Evolutionary conservation across 1,139 yeast genomes (phyloP).

Genomic region (Pichiaceae sp.): DNA sequence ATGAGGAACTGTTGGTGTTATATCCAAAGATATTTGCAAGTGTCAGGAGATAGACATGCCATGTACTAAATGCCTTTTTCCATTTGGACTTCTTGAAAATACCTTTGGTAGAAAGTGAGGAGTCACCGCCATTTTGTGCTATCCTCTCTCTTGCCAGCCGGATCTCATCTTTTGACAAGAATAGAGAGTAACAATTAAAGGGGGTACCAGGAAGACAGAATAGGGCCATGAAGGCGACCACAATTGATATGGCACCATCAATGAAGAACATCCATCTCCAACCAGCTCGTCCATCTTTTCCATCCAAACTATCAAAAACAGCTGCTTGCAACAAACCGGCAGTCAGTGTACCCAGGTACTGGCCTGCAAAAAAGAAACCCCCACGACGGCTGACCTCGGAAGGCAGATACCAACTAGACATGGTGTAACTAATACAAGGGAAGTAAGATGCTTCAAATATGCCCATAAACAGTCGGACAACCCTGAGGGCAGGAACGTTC

Average conservation of each 20-base stretch:
- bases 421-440: conserved; percentile 43
- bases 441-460: conserved; percentile 40
- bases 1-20: conserved; percentile 32
- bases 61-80: conserved; percentile 38
- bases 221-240: conserved; percentile 51
- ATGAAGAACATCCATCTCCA: conserved; percentile 59
- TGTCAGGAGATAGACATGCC: conserved; percentile 42
- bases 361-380: conserved; percentile 53
- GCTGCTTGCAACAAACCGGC: conserved; percentile 53
- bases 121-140: conserved; percentile 27
- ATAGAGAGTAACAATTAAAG: conserved; percentile 41
- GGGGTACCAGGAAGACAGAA: conserved; percentile 63
- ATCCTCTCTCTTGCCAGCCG: conserved; percentile 50
- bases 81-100: conserved; percentile 32
- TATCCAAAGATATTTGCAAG: conserved; percentile 34
- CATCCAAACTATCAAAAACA: conserved; percentile 32
- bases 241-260: conserved; percentile 50
- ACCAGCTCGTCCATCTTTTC: conserved; percentile 30
- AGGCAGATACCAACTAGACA: conserved; percentile 55
- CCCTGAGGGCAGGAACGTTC: conserved; percentile 34
- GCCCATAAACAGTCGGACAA: conserved; percentile 50
- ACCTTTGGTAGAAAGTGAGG: conserved; percentile 10
- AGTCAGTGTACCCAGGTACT: conserved; percentile 50
- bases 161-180: conserved; percentile 55
- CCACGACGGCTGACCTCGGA: conserved; percentile 53